Conservation (phyloP, 768 basidiomycete genomes). For the Clitopilus hobsonii region DNA sequence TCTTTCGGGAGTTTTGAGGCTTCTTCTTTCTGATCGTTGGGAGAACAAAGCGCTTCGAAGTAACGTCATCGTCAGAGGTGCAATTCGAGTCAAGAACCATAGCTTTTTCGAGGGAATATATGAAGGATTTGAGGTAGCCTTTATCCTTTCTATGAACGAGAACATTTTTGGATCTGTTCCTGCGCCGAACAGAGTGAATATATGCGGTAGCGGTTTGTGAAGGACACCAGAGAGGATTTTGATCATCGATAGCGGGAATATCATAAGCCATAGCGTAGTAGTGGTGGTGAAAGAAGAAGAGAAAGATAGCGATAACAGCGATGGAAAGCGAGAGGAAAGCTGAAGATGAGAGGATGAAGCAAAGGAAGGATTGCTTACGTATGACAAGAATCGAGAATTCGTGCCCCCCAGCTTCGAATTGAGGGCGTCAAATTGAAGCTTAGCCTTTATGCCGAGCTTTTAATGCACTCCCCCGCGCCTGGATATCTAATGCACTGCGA, state of each 20-base stretch:
- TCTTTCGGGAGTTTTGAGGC: constrained; percentile 1
- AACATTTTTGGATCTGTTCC: constrained; percentile 13
- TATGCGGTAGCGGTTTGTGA: constrained; percentile 40
- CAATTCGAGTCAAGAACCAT: constrained; percentile 14
- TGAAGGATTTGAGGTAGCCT: constrained; percentile 25
- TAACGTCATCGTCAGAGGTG: constrained; percentile 13
- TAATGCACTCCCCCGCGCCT: no score
- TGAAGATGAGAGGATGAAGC: background rate
- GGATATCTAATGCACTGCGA: no score
- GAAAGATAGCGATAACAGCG: background rate
- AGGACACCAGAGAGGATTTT: constrained; percentile 60
- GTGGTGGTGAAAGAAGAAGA: background rate
- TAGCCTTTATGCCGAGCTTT: no score
- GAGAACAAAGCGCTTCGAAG: background rate
- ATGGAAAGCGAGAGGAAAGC: background rate
- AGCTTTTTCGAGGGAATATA: constrained; percentile 24
- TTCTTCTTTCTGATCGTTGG: background rate
- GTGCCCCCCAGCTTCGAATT: no score
- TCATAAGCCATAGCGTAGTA: background rate
- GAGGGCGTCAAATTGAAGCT: no score
- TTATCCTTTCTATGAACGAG: constrained; percentile 13
- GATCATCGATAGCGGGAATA: constrained; percentile 38
- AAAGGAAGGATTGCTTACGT: background rate
- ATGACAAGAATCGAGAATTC: no score
- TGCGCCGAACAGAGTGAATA: constrained; percentile 38